phyloP scores from a whole-genome alignment of 2,329 filamentous ascomycete genomes.

The Clarireedia paspali region DNA sequence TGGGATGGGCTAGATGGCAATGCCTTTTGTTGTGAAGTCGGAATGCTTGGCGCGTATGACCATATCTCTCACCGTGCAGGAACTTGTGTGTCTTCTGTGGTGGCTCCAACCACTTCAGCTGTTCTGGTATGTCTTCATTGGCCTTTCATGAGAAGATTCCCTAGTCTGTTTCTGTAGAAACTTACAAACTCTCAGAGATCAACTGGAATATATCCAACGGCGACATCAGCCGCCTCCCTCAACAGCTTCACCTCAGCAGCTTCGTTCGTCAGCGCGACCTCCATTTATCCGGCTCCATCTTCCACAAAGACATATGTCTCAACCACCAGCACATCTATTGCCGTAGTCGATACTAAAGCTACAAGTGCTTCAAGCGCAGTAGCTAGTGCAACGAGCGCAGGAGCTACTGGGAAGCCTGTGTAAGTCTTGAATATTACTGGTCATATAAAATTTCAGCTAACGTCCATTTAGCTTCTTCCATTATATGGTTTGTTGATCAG shows the following conservation, averaged over 20 bases:
- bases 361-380: background rate
- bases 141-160: background rate
- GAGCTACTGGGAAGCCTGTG: slow-evolving; percentile 8
- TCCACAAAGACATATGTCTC: background rate
- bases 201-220: background rate
- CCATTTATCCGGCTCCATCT: background rate
- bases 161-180: background rate
- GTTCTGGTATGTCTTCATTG: slow-evolving; percentile 3
- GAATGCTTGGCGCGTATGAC: slow-evolving; percentile 10
- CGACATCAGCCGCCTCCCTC: background rate
- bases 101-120: slow-evolving; percentile 3
- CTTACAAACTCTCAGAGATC: slow-evolving; percentile 2
- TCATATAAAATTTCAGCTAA: background rate
- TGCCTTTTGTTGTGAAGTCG: slow-evolving; percentile 12
- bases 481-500: background rate
- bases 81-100: slow-evolving; percentile 9
- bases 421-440: background rate
- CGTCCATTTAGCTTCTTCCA: slow-evolving; percentile 9
- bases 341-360: background rate
- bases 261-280: background rate
- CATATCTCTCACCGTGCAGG: slow-evolving; percentile 8
- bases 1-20: slow-evolving; percentile 12
- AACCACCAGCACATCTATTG: background rate
- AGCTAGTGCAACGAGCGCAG: background rate
- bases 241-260: background rate